Evolutionary conservation across 2,329 filamentous ascomycete species (phyloP).

Genomic region (Arthrobotrys entomopaga): DNA sequence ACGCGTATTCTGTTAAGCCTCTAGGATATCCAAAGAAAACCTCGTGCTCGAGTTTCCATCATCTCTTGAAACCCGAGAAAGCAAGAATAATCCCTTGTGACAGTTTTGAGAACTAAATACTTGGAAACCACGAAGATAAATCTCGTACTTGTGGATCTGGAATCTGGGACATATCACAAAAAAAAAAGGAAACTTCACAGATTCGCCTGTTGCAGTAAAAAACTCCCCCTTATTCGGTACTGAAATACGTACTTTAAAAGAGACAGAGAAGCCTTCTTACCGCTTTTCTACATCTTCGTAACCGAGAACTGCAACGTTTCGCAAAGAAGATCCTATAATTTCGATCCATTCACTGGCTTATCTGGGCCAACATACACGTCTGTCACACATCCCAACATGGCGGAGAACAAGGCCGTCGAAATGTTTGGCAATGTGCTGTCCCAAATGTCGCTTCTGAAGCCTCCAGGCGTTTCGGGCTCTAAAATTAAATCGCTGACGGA

Average conservation of each 20-base stretch:
- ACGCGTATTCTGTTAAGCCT: slow-evolving; percentile 54
- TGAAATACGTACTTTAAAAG: slow-evolving; percentile 53
- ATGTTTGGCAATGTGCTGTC: slow-evolving; percentile 50
- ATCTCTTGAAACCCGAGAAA: slow-evolving; percentile 22
- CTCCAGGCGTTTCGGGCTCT: slow-evolving; percentile 91
- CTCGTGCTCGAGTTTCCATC: slow-evolving; percentile 49
- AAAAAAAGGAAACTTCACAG: slow-evolving; percentile 17
- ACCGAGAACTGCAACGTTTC: slow-evolving; percentile 32
- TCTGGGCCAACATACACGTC: slow-evolving; percentile 14
- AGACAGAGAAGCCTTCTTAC: slow-evolving; percentile 7
- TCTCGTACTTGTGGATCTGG: slow-evolving; percentile 46
- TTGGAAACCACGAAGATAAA: slow-evolving; percentile 33
- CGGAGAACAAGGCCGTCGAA: slow-evolving; percentile 54
- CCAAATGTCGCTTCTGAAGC: slow-evolving; percentile 83
- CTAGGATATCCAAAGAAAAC: slow-evolving; percentile 32
- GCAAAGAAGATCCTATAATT: slow-evolving; percentile 15
- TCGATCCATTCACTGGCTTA: slow-evolving; percentile 22
- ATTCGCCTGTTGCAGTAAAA: slow-evolving; percentile 22
- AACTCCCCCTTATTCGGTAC: slow-evolving; percentile 38
- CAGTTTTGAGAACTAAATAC: slow-evolving; percentile 50
- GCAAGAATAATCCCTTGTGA: slow-evolving; percentile 17
- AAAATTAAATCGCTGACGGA: slow-evolving; percentile 88
- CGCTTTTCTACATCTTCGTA: slow-evolving; percentile 34
- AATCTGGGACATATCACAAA: slow-evolving; percentile 36
- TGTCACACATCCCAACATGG: slow-evolving; percentile 35